These are phyloP conservation scores for Canavalia gladiata DNA, from an alignment of 306 rosid species.

Conservation along the genomic window DNA sequence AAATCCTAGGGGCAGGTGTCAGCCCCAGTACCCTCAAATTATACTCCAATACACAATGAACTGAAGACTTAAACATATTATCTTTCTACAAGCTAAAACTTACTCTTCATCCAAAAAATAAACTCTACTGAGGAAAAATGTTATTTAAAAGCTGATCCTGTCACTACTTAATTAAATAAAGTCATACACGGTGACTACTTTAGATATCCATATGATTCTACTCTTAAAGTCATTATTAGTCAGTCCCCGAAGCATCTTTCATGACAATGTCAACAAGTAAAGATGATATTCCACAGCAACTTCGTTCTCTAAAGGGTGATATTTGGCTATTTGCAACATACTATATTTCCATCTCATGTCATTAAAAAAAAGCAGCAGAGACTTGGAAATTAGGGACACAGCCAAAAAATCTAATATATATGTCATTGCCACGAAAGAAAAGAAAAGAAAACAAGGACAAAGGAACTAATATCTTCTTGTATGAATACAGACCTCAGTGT, in stretches of 20 bases:
- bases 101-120: constrained; percentile 24
- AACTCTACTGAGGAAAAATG: not conserved
- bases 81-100: not conserved
- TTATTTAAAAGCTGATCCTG: constrained; percentile 13
- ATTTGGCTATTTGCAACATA: constrained; percentile 12
- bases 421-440: not conserved
- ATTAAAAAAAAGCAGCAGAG: not conserved
- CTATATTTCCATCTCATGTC: constrained; percentile 21
- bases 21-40: not conserved
- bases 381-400: not conserved
- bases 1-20: not conserved
- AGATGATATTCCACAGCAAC: not conserved
- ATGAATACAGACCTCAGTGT: constrained; percentile 22
- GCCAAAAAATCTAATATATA: not conserved
- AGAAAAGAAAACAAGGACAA: constrained; percentile 20
- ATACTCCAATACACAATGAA: constrained; percentile 1
- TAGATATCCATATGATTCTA: constrained; percentile 9
- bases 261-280: constrained; percentile 19
- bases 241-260: constrained; percentile 1
- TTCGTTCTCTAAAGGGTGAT: constrained; percentile 1
- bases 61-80: not conserved
- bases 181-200: not conserved
- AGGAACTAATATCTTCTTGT: constrained; percentile 12
- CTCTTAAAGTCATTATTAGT: constrained; percentile 1
- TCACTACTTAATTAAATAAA: not conserved